phyloP scores from a whole-genome alignment of 352 stramenopile species.

The Phytophthora gonapodyides region DNA sequence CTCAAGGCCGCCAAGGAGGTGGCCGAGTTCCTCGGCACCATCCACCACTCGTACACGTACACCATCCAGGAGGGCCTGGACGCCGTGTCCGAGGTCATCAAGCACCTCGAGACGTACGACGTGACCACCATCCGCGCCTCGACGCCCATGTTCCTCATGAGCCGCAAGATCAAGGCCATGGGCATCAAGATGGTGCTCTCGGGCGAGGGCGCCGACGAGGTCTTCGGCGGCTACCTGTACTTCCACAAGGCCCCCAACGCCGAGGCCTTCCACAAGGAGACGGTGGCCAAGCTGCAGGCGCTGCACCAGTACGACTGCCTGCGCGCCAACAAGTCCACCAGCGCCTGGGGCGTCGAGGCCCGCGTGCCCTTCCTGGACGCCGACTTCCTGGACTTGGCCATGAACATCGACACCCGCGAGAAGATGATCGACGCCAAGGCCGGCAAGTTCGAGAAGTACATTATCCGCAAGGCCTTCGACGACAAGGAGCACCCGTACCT shows the following conservation, averaged over 20 bases:
- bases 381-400: conserved; percentile 98
- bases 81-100: conserved; percentile 97
- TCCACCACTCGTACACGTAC: conserved; percentile 99
- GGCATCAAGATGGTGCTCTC: conserved; percentile 99
- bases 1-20: conserved; percentile 96
- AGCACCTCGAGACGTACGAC: conserved; percentile 98
- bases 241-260: conserved; percentile 99
- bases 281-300: conserved; percentile 95
- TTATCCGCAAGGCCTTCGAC: conserved; percentile 98
- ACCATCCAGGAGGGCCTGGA: conserved; percentile 98
- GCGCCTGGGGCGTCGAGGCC: conserved; percentile 97
- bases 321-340: conserved; percentile 98
- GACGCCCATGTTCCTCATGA: conserved; percentile 99
- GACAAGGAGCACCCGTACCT: conserved; percentile 97
- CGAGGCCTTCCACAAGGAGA: conserved; percentile 91
- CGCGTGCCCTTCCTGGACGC: conserved; percentile 98
- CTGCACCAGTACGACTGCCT: conserved; percentile 99
- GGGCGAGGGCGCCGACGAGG: conserved; percentile 98
- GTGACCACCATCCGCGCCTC: conserved; percentile 97
- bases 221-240: conserved; percentile 99
- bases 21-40: conserved; percentile 96
- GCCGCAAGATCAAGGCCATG: conserved; percentile 99
- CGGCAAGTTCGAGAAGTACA: conserved; percentile 98
- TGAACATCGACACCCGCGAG: conserved; percentile 97
- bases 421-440: conserved; percentile 97